These are phyloP conservation scores for Murraya paniculata DNA, from an alignment of 345 rosid genomes.

Conservation along the genomic window DNA sequence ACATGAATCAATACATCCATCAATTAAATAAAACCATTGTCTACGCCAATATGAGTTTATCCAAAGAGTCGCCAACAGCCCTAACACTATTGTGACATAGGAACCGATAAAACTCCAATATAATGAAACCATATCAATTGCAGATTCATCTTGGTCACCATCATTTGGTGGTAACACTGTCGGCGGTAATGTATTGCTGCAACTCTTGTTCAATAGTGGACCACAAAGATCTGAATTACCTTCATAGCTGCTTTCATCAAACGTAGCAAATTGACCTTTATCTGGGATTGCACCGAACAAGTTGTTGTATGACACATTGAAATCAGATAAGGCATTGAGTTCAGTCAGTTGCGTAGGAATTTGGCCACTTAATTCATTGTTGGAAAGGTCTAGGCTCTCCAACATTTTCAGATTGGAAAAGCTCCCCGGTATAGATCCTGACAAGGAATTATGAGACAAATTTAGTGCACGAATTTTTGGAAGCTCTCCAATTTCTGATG, in stretches of 20 bases:
- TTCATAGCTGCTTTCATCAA: neutral
- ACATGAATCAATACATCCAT: neutral
- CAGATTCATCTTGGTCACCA: neutral
- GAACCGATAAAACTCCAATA: neutral
- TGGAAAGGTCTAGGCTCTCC: neutral
- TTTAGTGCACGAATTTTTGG: constrained; percentile 17
- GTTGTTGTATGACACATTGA: neutral
- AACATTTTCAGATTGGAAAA: constrained; percentile 11
- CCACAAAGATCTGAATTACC: neutral
- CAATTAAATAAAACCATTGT: too few relatives aligned
- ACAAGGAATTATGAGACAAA: constrained; percentile 10
- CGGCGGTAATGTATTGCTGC: neutral
- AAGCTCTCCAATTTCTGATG: constrained; percentile 18
- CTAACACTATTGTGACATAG: neutral
- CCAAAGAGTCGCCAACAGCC: neutral
- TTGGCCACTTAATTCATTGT: constrained; percentile 18
- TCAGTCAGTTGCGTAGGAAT: constrained; percentile 17
- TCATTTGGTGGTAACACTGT: neutral
- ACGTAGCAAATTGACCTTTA: neutral
- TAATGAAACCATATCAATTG: neutral
- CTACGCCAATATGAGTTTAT: neutral
- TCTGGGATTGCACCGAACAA: neutral
- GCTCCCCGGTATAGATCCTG: constrained; percentile 12
- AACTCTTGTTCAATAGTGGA: neutral
- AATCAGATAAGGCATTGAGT: neutral